Percentiles rank a stretch among this genome's conserved stretches.
Conservation (phyloP, 768 basidiomycete species). For the Psilocybe tampanensis region DNA sequence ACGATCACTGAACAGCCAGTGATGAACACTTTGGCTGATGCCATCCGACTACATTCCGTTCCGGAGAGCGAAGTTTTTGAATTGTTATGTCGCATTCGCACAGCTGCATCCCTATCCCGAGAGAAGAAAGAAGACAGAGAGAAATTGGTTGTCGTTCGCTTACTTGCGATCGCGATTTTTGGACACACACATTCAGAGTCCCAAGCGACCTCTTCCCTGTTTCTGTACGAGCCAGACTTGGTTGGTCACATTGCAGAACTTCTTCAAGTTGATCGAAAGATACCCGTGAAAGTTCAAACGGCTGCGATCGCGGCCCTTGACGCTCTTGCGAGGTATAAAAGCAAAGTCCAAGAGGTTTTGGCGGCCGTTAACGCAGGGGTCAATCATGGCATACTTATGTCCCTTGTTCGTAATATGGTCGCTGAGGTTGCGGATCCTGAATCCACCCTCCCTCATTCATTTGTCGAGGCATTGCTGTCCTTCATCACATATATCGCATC, state of each 20-base stretch:
- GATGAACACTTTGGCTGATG: constrained; percentile 79
- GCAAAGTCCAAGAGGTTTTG: constrained; percentile 83
- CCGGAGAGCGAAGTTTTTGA: constrained; percentile 88
- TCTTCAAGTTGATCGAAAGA: constrained; percentile 74
- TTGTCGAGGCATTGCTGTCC: constrained; percentile 81
- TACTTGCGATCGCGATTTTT: constrained; percentile 89
- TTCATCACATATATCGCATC: constrained; percentile 89
- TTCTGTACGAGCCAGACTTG: constrained; percentile 94
- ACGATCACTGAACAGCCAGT: constrained; percentile 60
- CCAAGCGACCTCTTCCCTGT: constrained; percentile 78
- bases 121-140: constrained; percentile 66
- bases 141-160: constrained; percentile 78
- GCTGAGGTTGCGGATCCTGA: constrained; percentile 68
- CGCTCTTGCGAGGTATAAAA: constrained; percentile 83
- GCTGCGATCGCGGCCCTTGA: constrained; percentile 91
- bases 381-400: constrained; percentile 94
- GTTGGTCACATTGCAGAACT: constrained; percentile 88
- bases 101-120: constrained; percentile 67
- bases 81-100: constrained; percentile 82
- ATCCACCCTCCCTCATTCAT: constrained; percentile 69
- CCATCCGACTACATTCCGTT: constrained; percentile 65
- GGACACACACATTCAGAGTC: constrained; percentile 84
- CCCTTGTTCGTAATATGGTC: constrained; percentile 81
- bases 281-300: constrained; percentile 76
- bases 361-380: constrained; percentile 93